Base-by-base conservation (phyloP, 192 early-diverging fungal species). In the Gonapodya sp. region DNA sequence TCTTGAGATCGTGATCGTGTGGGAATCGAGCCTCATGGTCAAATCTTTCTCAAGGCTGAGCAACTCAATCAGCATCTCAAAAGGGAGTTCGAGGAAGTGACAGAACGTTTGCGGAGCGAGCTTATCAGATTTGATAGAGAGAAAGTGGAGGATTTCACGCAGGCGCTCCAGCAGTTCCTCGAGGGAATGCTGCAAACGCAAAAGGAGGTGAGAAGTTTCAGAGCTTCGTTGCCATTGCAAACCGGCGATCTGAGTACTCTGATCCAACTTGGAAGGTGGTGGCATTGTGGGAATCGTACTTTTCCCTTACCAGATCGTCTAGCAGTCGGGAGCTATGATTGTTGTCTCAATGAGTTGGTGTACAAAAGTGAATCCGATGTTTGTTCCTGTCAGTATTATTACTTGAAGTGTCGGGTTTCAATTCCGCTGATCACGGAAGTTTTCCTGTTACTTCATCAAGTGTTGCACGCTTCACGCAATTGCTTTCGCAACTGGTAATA, bases 61-160 rank as follows among this genome's bases (percentile, higher is more conserved):
- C 82, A 85, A 72, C 79, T 84, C 30, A 85, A 87, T n/a, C 85
- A 89, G 34, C 80, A 87, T 35, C 81, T 83, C 35, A 85, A 86
- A 77, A 89, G 89, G 31, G 92, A 94, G 1, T 94, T 93, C 85
- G 92, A 94, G 35, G 91, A 93, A 80, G 93, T 95, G 24, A 90
- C 94, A 18, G 87, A 87, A 46, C 80, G 93, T 33, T 87, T 96
- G 72, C 88, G 89, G 80, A 85, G 85, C 30, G 95, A 96, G 84
- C 81, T 96, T 78, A 92, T 91, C 80, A 87, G 93, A 36, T 95
- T 94, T 83, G 95, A 96, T 83, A 85, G 86, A 1, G 91, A 93
- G 78, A 92, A 93, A 36, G 92, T 95, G 33, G 89, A 90, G 46
- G 95, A 96, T 81, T 94, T 96, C 81, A 90, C 93, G 82, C 88